phyloP scores from a whole-genome alignment of 768 basidiomycete genomes.

The Tylopilus intermedius region DNA sequence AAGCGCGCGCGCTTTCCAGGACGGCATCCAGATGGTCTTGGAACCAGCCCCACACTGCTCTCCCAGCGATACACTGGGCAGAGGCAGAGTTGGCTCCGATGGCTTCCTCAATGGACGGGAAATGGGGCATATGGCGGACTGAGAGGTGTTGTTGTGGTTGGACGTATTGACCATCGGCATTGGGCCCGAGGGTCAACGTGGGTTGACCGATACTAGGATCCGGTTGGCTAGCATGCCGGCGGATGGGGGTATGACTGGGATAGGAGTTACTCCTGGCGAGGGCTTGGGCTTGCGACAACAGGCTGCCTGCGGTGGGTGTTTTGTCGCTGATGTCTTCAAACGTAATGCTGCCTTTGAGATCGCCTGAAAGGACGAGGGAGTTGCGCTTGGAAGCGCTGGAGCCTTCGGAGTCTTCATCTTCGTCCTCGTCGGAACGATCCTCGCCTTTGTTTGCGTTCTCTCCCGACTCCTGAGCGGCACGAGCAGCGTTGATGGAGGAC shows the following conservation, averaged over 20 bases:
- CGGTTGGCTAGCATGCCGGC: conserved; percentile 58
- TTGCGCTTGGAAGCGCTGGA: conserved; percentile 72
- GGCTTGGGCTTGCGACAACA: conserved; percentile 74
- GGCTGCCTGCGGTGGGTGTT: conserved; percentile 75
- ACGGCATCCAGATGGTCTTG: conserved; percentile 84
- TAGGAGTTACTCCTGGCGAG: conserved; percentile 51
- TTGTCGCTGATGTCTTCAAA: conserved; percentile 72
- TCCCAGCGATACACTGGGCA: conserved; percentile 70
- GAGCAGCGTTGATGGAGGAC: conserved; percentile 68
- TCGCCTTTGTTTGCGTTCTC: conserved; percentile 57
- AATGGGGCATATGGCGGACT: conserved; percentile 72
- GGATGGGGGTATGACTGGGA: conserved; percentile 70
- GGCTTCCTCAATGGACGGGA: conserved; percentile 84
- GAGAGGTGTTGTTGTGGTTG: conserved; percentile 50
- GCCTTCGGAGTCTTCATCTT: conserved; percentile 82
- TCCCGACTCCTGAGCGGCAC: conserved; percentile 64
- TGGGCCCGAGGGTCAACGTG: conserved; percentile 51
- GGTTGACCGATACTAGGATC: conserved; percentile 52
- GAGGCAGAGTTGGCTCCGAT: conserved; percentile 70
- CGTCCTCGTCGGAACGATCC: conserved; percentile 77
- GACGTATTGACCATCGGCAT: conserved; percentile 41
- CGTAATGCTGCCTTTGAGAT: conserved; percentile 53
- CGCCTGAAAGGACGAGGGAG: conserved; percentile 61
- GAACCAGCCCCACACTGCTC: conserved; percentile 91
- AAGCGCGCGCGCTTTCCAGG: conserved; percentile 68